phyloP scores from a whole-genome alignment of 805 yeast genomes.

The Saturnispora silvae region DNA sequence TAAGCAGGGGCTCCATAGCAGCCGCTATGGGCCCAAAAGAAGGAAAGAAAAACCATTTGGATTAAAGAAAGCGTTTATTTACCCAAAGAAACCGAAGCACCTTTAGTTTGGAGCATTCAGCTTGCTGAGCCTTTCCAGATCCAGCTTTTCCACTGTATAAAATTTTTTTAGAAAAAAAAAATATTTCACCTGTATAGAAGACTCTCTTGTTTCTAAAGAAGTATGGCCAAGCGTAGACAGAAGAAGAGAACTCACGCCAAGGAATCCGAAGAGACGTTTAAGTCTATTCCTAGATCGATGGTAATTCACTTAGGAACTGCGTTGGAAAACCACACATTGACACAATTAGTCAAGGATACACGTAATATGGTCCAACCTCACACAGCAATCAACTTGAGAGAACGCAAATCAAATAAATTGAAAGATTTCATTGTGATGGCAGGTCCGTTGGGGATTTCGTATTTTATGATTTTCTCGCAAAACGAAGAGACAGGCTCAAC shows the following conservation, averaged over 20 bases:
- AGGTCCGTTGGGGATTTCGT: slow-evolving; percentile 90
- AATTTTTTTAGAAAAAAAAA: too few species aligned
- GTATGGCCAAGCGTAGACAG: slow-evolving; percentile 31
- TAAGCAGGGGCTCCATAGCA: too few species aligned
- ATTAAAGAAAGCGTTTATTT: too few species aligned
- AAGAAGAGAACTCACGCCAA: slow-evolving; percentile 83
- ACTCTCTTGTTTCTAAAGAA: neutral
- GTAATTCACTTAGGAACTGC: slow-evolving; percentile 76
- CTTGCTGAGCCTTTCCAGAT: too few species aligned
- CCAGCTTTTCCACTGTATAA: too few species aligned
- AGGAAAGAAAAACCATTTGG: too few species aligned
- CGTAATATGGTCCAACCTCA: slow-evolving; percentile 92
- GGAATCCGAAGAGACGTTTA: slow-evolving; percentile 51
- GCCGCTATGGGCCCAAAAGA: too few species aligned
- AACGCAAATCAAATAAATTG: slow-evolving; percentile 75
- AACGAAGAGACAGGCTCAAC: slow-evolving; percentile 68
- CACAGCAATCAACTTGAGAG: slow-evolving; percentile 81
- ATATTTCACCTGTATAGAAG: neutral
- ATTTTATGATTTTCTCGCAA: slow-evolving; percentile 79
- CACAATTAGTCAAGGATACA: slow-evolving; percentile 79
- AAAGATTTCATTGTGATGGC: slow-evolving; percentile 97
- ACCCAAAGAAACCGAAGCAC: too few species aligned
- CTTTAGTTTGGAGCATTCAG: too few species aligned
- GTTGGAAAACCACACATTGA: slow-evolving; percentile 66
- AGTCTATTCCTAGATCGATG: slow-evolving; percentile 85